phyloP scores from a whole-genome alignment of 2,329 filamentous ascomycete genomes.

The Colletotrichum simmondsii region DNA sequence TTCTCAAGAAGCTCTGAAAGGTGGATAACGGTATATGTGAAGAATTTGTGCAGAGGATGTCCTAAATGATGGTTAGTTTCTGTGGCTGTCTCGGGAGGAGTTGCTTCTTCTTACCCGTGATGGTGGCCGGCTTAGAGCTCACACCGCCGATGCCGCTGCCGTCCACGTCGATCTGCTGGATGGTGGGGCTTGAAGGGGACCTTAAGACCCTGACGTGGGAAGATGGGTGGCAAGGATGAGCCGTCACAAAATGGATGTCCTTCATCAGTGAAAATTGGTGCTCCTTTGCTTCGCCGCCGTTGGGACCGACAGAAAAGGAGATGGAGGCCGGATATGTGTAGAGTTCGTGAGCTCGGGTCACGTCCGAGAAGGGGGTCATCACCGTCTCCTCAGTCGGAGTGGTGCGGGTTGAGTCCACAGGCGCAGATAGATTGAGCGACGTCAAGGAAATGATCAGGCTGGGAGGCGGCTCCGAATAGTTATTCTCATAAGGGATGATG shows the following conservation, averaged over 20 bases:
- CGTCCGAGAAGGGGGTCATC: slow-evolving; percentile 50
- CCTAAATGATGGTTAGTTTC: slow-evolving; percentile 48
- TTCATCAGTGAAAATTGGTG: slow-evolving; percentile 60
- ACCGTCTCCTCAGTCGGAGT: slow-evolving; percentile 55
- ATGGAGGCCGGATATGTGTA: slow-evolving; percentile 53
- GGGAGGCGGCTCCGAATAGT: slow-evolving; percentile 59
- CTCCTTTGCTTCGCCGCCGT: slow-evolving; percentile 53
- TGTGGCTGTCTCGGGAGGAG: slow-evolving; percentile 32
- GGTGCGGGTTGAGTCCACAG: slow-evolving; percentile 55
- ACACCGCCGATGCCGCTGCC: slow-evolving; percentile 56
- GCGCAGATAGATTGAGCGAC: slow-evolving; percentile 59
- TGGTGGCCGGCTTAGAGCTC: slow-evolving; percentile 57
- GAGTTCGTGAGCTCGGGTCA: slow-evolving; percentile 43
- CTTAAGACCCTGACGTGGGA: slow-evolving; percentile 67
- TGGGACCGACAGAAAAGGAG: slow-evolving; percentile 50
- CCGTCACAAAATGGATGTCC: slow-evolving; percentile 74
- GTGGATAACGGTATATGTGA: slow-evolving; percentile 69
- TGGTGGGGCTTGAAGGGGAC: slow-evolving; percentile 69
- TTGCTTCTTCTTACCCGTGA: slow-evolving; percentile 53
- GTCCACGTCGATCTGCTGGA: slow-evolving; percentile 66
- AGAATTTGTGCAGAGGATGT: slow-evolving; percentile 72
- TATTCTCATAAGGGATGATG: slow-evolving; percentile 68
- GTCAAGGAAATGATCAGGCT: slow-evolving; percentile 60
- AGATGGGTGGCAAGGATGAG: slow-evolving; percentile 71
- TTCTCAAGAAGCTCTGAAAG: slow-evolving; percentile 66